A percentile compares a stretch with the other conserved stretches of the same genome.
phyloP scores from a whole-genome alignment of 1,284 basidiomycete species.

The Boletus sp. region DNA sequence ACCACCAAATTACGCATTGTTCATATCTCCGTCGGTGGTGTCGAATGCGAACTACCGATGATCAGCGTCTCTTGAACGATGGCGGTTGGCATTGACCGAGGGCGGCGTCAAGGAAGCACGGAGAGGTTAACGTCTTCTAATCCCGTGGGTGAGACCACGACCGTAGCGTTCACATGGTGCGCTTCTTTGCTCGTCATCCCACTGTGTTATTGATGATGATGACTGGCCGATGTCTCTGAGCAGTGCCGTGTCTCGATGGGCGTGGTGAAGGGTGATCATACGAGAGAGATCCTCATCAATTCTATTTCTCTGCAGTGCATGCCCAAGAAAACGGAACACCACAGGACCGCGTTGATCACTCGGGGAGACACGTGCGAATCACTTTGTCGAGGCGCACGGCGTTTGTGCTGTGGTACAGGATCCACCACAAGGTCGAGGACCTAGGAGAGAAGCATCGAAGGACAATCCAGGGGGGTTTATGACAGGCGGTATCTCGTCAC shows the following conservation, averaged over 20 bases:
- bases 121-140: constrained; percentile 10
- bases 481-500: constrained; percentile 25
- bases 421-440: constrained; percentile 22
- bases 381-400: constrained; percentile 13
- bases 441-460: constrained; percentile 30
- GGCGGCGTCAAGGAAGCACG: constrained; percentile 10
- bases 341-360: constrained; percentile 7
- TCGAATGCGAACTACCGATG: constrained; percentile 7
- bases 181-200: not conserved
- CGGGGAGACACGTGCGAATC: constrained; percentile 22
- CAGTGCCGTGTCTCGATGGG: constrained; percentile 16
- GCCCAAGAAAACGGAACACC: constrained; percentile 9
- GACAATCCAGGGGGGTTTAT: constrained; percentile 25
- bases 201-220: not conserved
- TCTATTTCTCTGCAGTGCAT: constrained; percentile 17
- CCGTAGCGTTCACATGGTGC: constrained; percentile 10
- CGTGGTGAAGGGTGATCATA: constrained; percentile 1
- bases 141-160: constrained; percentile 5
- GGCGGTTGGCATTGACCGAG: constrained; percentile 8
- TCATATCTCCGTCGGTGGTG: constrained; percentile 12
- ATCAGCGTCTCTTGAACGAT: constrained; percentile 13
- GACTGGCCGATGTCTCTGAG: not conserved
- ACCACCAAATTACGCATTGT: constrained; percentile 7
- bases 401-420: constrained; percentile 24
- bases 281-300: constrained; percentile 23